Evolutionary conservation across 176 grass and related monocot species (phyloP).

Genomic region (Triticum urartu): DNA sequence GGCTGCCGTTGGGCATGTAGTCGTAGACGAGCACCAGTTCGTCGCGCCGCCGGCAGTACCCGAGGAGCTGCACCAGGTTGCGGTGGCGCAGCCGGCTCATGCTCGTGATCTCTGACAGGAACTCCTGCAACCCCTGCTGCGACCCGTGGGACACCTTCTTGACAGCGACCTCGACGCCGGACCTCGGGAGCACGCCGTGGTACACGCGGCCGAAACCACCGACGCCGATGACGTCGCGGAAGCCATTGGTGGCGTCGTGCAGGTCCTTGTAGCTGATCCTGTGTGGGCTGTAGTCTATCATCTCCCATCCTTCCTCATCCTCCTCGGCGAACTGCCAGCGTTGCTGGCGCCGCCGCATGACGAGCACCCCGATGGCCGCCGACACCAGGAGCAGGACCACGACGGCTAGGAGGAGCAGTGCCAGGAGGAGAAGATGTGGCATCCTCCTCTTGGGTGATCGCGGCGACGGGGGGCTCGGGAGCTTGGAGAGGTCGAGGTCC

Average conservation of each 20-base stretch:
- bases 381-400: conserved; percentile 3
- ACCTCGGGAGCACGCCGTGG: conserved; percentile 46
- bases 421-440: background rate
- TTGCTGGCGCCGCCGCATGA: background rate
- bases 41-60: conserved; percentile 65
- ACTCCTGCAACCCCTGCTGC: conserved; percentile 70
- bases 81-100: conserved; percentile 77
- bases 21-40: conserved; percentile 82
- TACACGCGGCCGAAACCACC: conserved; percentile 76
- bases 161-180: conserved; percentile 53
- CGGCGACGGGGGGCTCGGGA: conserved; percentile 33
- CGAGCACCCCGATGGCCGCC: background rate
- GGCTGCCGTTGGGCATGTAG: conserved; percentile 71
- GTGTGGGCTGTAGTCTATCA: conserved; percentile 54
- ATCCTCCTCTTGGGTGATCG: background rate
- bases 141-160: conserved; percentile 70
- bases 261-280: conserved; percentile 65
- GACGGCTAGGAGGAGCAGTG: background rate
- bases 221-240: conserved; percentile 56
- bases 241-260: conserved; percentile 50
- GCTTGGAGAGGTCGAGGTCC: conserved; percentile 52
- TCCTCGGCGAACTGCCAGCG: conserved; percentile 45
- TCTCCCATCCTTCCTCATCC: conserved; percentile 57
- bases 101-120: conserved; percentile 71
- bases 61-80: conserved; percentile 70